phyloP scores from a whole-genome alignment of 768 basidiomycete species.

The Leccinum fibrillosum region DNA sequence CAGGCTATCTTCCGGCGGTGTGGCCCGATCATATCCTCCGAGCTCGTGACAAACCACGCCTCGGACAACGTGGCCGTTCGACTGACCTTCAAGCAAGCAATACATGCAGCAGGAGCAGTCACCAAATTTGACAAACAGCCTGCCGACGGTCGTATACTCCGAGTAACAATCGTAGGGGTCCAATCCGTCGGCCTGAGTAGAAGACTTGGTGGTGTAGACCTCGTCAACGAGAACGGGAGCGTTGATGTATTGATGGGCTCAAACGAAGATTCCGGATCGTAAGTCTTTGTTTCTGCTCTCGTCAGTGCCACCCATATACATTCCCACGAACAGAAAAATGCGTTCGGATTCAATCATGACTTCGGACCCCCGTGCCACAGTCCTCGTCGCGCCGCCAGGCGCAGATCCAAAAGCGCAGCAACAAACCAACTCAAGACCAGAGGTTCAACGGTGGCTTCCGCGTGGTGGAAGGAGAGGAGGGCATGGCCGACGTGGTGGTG shows the following conservation, averaged over 20 bases:
- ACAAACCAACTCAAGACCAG: slow-evolving; percentile 20
- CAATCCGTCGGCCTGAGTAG: slow-evolving; percentile 54
- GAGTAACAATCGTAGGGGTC: slow-evolving; percentile 60
- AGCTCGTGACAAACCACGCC: slow-evolving; percentile 13
- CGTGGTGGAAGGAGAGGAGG: slow-evolving; percentile 26
- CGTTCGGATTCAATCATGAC: slow-evolving; percentile 73
- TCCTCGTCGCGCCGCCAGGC: slow-evolving; percentile 68
- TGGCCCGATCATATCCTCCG: slow-evolving; percentile 54
- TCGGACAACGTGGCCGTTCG: slow-evolving; percentile 54
- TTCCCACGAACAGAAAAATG: slow-evolving; percentile 59
- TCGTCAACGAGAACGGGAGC: slow-evolving; percentile 37
- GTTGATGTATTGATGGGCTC: slow-evolving; percentile 57
- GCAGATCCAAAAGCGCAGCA: slow-evolving; percentile 54
- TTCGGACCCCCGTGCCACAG: slow-evolving; percentile 60
- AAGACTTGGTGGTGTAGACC: slow-evolving; percentile 52
- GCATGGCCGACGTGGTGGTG: slow-evolving; percentile 24
- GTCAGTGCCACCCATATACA: not conserved
- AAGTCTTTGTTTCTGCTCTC: slow-evolving; percentile 8
- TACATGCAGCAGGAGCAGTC: slow-evolving; percentile 64
- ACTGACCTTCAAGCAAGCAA: slow-evolving; percentile 65
- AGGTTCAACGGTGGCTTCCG: slow-evolving; percentile 22
- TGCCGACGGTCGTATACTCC: slow-evolving; percentile 76
- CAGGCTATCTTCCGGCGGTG: slow-evolving; percentile 80
- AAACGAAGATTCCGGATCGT: slow-evolving; percentile 51
- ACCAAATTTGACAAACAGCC: slow-evolving; percentile 75